Base-by-base conservation (phyloP, 495 filamentous ascomycete species). In the Usnea hakonensis region DNA sequence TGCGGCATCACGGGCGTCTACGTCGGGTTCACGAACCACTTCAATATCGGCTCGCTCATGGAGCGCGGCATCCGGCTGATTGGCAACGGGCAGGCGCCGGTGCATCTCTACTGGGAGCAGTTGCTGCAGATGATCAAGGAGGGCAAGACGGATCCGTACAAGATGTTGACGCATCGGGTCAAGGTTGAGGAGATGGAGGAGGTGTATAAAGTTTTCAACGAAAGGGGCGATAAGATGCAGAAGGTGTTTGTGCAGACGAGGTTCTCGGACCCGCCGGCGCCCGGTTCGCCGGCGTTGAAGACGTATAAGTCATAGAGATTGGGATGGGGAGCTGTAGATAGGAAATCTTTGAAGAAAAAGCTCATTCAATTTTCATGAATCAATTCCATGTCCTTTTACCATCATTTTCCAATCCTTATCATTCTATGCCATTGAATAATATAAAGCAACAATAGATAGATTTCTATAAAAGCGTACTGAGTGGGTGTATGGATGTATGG, bases 1-100 rank as follows among this genome's bases (percentile, higher is more conserved):
- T 83, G 83, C 58, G 89, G 90, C 21, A 77, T 96, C 57, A 95
- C 89, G 0, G 90, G 88, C 40, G 83, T 92, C 53, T 93, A 93
- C 71, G 87, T 88, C 48, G 90, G 88, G 56, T 93, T 84, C 73
- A 88, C 86, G 7, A 92, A 86, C 66, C 87, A 91, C 65, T 90
- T 92, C 79, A 89, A 90, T 67, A 86, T 95, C 67, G 89, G 91
- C 35, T 81, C 89, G 1, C 68, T 96, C 23, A 96, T 96, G 91
- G 85, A 95, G 73, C 85, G 87, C 53, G 90, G 91, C 33, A 85
- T 95, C 65, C 83, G 85, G 1, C 78, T 95, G 19, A 87, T 89
- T 62, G 89, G 91, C 50, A 90, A 90, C 69, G 90, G 91, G 4
- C 91, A 95, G 71, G 87, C 89, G 0, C 90, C 89, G 0, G 90